phyloP scores from a whole-genome alignment of 2,329 filamentous ascomycete species.

The Metarhizium guizhouense region DNA sequence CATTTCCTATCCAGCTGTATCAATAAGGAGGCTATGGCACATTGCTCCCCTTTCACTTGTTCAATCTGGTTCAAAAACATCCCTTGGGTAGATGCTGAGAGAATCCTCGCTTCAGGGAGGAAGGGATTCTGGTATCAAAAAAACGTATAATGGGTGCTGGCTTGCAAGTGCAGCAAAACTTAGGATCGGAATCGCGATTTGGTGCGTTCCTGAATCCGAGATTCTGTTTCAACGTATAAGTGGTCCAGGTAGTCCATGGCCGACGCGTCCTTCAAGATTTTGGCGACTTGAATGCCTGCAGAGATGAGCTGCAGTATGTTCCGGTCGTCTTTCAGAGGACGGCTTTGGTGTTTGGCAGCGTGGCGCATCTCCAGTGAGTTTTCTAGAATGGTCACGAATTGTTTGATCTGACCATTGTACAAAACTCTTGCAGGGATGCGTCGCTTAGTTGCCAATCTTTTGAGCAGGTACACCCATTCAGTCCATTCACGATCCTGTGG shows the following conservation, averaged over 20 bases:
- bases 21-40: neutral
- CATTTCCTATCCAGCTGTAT: neutral
- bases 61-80: neutral
- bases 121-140: neutral
- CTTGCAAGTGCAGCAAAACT: conserved; percentile 3
- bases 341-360: conserved; percentile 72
- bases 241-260: conserved; percentile 77
- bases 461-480: conserved; percentile 83
- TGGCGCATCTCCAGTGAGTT: conserved; percentile 85
- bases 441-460: conserved; percentile 76
- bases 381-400: conserved; percentile 79
- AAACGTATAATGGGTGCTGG: conserved; percentile 6
- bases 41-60: neutral
- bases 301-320: conserved; percentile 84
- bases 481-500: conserved; percentile 81
- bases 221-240: conserved; percentile 75
- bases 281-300: conserved; percentile 78
- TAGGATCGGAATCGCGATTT: conserved; percentile 24
- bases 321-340: conserved; percentile 78
- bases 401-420: conserved; percentile 86
- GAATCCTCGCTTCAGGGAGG: neutral
- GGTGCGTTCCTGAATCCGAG: conserved; percentile 62
- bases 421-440: conserved; percentile 76
- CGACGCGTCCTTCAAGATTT: conserved; percentile 74
- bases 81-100: neutral